Evolutionary conservation across 2,329 filamentous ascomycete species (phyloP), one percentile per base, ranked within the genome.

Genomic region (Chrysoporthe deuterocubensis): DNA sequence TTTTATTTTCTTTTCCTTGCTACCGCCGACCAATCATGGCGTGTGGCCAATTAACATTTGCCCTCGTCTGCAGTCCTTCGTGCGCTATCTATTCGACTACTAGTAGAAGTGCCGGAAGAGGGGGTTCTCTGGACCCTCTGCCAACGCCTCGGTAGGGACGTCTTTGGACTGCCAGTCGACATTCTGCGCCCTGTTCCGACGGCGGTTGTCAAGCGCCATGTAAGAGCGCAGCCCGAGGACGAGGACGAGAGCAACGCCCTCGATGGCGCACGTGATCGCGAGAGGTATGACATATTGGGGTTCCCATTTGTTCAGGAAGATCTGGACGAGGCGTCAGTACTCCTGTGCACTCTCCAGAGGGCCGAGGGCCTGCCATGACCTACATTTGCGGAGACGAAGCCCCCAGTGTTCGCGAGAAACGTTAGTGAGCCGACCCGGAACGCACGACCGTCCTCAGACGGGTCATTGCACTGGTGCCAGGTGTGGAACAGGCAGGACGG

Each of bases 401-500:
- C 32, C 13, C 54, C 54, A 2, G 54, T 57, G 32, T 57, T 57
- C 13, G 54, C 54, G 21, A 57, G 54, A 18, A 57, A 57, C 32
- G 54, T 57, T 5, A 57, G 54, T 3, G 32, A 13, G 21, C 54
- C 54, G 8, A 57, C 32, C 21, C 54, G 54, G 32, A 61, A 61
- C 40, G 61, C 61, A 1, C 61, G 61, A 2, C 62, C 46, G n/a
- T 58, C 62, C 32, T 65, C 62, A 3, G 48, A 58, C 13, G 52
- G 62, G 11, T 56, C 54, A 37, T 65, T 65, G 34, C 52, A 56
- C 37, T 65, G 48, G n/a, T 65, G 54, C 62, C 62, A 65, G 18
- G 62, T 43, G 50, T 58, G 54, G n/a, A 65, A 58, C 4, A 65
- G 62, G n/a, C 48, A 56, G 18, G 50, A 57, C 13, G 62, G 62